Evolutionary conservation across 1,284 basidiomycete genomes (phyloP).

Genomic region (Lentinula novae-zelandiae): DNA sequence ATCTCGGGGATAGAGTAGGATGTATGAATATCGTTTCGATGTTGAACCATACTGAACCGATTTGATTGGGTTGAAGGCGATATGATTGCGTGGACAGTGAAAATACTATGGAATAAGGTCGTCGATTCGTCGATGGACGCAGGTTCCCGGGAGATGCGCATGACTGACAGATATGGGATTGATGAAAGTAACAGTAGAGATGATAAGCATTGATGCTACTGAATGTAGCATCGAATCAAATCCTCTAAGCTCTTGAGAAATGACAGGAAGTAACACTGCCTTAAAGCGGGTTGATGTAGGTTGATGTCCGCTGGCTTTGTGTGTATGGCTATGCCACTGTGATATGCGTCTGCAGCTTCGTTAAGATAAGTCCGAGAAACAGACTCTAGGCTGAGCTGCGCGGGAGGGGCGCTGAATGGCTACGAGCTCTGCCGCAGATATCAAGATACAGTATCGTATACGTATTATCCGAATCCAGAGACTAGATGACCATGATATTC

Average conservation of each 20-base stretch:
- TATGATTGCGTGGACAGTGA: neutral
- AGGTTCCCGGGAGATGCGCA: neutral
- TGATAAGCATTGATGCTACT: neutral
- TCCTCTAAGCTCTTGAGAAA: neutral
- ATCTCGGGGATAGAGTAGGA: too few species aligned
- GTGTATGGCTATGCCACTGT: neutral
- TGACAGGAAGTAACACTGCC: neutral
- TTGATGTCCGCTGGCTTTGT: neutral
- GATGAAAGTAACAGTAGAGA: too few species aligned
- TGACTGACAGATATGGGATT: neutral
- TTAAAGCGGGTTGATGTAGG: neutral
- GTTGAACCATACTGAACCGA: neutral
- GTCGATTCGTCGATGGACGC: neutral
- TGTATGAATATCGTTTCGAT: too few species aligned
- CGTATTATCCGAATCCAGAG: too few species aligned
- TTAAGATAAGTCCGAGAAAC: neutral
- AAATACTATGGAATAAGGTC: neutral
- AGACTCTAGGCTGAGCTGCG: neutral
- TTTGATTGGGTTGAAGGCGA: neutral
- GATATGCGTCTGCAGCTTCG: neutral
- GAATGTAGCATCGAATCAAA: neutral
- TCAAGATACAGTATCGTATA: too few species aligned
- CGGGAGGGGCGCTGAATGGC: neutral
- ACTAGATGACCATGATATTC: too few species aligned
- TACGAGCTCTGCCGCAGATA: too few species aligned